phyloP scores from a whole-genome alignment of 2,329 filamentous ascomycete genomes.

The Apiospora phragmitis region DNA sequence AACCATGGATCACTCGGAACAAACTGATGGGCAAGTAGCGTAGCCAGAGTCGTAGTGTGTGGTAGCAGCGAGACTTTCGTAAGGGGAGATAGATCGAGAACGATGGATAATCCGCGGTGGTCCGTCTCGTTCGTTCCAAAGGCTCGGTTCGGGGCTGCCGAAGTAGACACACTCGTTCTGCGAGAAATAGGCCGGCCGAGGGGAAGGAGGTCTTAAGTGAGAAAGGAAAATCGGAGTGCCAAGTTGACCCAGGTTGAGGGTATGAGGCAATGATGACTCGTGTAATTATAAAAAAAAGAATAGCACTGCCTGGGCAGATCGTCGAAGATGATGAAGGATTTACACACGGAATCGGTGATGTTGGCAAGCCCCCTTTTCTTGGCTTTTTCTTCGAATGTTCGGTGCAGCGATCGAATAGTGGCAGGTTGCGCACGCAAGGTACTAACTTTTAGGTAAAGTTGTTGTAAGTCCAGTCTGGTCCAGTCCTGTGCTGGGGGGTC shows the following conservation, averaged over 20 bases:
- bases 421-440: background rate
- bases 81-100: background rate
- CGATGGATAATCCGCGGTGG: background rate
- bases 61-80: background rate
- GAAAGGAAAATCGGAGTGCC: background rate
- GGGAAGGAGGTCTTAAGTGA: background rate
- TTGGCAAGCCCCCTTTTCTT: slow-evolving; percentile 9
- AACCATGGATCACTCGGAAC: background rate
- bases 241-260: background rate
- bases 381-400: slow-evolving; percentile 13
- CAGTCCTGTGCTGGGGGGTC: background rate
- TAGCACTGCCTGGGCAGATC: background rate
- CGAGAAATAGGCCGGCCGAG: background rate
- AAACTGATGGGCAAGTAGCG: background rate
- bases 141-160: slow-evolving; percentile 1
- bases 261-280: background rate
- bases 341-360: background rate
- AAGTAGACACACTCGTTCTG: background rate
- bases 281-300: background rate
- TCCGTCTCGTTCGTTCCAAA: slow-evolving; percentile 4
- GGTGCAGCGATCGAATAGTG: slow-evolving; percentile 6
- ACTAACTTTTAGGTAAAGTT: background rate
- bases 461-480: background rate
- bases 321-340: background rate
- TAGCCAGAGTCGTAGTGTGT: background rate